A percentile compares a stretch with the other conserved stretches of the same genome.
These are phyloP conservation scores for Starmera quercuum DNA, from an alignment of 805 yeast genomes.

Conservation along the genomic window DNA sequence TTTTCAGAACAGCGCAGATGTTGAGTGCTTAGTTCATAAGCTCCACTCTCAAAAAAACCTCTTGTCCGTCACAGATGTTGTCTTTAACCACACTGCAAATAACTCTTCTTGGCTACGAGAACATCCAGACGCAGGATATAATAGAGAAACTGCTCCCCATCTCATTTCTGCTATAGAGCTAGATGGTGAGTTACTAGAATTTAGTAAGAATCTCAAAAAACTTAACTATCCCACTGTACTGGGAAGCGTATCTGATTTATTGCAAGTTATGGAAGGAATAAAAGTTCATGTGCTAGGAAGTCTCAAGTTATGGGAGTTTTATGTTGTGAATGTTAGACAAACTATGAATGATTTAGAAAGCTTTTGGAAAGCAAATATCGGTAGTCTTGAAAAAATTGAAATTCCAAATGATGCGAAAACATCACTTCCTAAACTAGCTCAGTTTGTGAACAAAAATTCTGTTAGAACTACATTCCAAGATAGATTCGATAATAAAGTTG, in stretches of 20 bases:
- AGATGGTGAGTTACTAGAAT: conserved; percentile 60
- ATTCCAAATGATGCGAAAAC: conserved; percentile 37
- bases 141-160: conserved; percentile 83
- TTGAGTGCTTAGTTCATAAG: conserved; percentile 37
- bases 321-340: conserved; percentile 53
- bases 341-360: conserved; percentile 32
- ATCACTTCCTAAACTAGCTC: conserved; percentile 36
- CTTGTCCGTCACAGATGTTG: conserved; percentile 83
- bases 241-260: conserved; percentile 43
- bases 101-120: conserved; percentile 80
- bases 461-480: conserved; percentile 35
- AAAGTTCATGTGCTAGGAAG: conserved; percentile 58
- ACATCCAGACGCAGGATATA: conserved; percentile 90
- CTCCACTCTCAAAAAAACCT: conserved; percentile 52
- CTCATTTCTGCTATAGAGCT: conserved; percentile 76
- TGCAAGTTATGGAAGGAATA: conserved; percentile 57
- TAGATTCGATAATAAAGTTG: conserved; percentile 45
- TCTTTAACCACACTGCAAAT: conserved; percentile 90
- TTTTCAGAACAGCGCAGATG: conserved; percentile 51
- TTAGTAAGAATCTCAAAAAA: conserved; percentile 47
- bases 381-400: conserved; percentile 23
- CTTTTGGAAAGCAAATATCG: conserved; percentile 23
- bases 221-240: conserved; percentile 59
- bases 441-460: conserved; percentile 36
- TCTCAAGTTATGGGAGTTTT: conserved; percentile 81